Conservation (phyloP, 129 eudicot species). For the Erigeron canadensis region DNA sequence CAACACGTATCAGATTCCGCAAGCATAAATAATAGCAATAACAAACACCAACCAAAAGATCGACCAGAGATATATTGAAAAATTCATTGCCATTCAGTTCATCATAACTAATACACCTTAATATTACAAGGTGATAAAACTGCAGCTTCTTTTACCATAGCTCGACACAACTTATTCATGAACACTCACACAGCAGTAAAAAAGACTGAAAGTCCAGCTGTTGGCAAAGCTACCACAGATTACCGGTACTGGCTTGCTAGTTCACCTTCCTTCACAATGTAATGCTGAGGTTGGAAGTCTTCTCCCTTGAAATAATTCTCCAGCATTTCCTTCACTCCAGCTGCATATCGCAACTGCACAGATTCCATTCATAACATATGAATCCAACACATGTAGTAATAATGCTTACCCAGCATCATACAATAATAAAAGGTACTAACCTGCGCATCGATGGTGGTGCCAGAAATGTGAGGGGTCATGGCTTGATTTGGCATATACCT, state of each 20-base stretch:
- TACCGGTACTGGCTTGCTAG: conserved; percentile 90
- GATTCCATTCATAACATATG: background rate
- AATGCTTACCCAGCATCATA: background rate
- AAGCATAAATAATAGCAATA: background rate
- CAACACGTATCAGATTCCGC: background rate
- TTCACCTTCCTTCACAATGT: conserved; percentile 98
- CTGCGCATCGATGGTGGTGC: conserved; percentile 98
- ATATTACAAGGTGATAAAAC: conserved; percentile 14
- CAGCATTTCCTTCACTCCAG: conserved; percentile 91
- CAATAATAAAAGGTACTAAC: conserved; percentile 21
- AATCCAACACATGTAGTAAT: background rate
- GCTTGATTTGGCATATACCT: conserved; percentile 99
- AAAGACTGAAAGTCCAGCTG: background rate
- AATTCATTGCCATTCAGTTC: conserved; percentile 20
- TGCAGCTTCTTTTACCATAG: background rate
- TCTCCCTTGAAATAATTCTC: conserved; percentile 95
- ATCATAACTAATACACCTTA: conserved; percentile 19
- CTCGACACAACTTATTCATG: conserved; percentile 26
- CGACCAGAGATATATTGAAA: conserved; percentile 5
- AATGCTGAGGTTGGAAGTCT: conserved; percentile 76
- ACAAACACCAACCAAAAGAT: background rate
- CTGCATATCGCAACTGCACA: conserved; percentile 84
- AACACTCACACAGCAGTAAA: background rate
- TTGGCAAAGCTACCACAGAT: background rate
- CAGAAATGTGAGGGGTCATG: conserved; percentile 98